Evolutionary conservation across 179 eudicot genomes (phyloP).

Genomic region (Patellifolia procumbens): DNA sequence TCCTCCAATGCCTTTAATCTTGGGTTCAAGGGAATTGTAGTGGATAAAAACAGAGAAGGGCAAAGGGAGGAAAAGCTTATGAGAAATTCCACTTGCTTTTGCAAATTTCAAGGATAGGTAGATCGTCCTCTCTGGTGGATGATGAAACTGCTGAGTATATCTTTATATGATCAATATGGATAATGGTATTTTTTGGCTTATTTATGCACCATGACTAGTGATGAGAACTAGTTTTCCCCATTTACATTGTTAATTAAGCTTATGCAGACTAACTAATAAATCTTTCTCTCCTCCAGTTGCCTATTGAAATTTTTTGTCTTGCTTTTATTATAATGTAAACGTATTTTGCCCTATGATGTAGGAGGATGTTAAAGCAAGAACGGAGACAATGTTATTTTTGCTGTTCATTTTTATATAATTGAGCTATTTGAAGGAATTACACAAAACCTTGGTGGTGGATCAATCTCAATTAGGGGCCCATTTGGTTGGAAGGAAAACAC

Average conservation of each 20-base stretch:
- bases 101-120: neutral
- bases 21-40: neutral
- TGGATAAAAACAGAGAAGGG: neutral
- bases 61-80: neutral
- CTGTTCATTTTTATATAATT: neutral
- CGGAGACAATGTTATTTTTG: neutral
- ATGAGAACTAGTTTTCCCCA: neutral
- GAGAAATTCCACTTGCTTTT: neutral
- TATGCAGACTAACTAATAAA: too few relatives aligned
- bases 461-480: too few relatives aligned
- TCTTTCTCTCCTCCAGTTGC: neutral
- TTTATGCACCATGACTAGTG: neutral
- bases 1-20: neutral
- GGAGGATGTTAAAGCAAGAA: neutral
- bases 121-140: neutral
- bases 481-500: too few relatives aligned
- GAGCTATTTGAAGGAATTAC: neutral
- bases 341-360: neutral
- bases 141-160: neutral
- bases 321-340: neutral
- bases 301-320: neutral
- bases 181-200: neutral
- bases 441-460: neutral
- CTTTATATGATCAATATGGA: neutral
- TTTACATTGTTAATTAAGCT: too few relatives aligned